phyloP scores from a whole-genome alignment of 164 flowering plant genomes.

The Stephania yunnanensis region DNA sequence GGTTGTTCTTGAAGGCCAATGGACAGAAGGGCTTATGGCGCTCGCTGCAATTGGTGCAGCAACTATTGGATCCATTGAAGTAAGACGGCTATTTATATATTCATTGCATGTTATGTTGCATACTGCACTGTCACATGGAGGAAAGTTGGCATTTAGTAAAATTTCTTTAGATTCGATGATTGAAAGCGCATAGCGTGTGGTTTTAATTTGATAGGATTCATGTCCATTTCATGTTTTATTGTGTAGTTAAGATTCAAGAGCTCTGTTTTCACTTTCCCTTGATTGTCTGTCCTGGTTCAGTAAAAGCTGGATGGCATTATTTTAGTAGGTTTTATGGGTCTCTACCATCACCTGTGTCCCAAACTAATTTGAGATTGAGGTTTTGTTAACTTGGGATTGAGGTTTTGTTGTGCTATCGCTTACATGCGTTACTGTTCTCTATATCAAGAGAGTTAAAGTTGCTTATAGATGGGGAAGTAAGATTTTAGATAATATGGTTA shows the following conservation, averaged over 20 bases:
- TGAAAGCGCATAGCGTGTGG: neutral
- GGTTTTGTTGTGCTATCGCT: too few relatives aligned
- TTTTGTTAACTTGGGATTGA: too few relatives aligned
- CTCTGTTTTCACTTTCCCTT: neutral
- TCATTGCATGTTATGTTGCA: neutral
- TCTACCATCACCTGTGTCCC: too few relatives aligned
- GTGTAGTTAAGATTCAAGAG: neutral
- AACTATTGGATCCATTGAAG: constrained; percentile 92
- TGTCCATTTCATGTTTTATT: neutral
- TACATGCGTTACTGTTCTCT: too few relatives aligned
- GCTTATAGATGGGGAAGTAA: too few relatives aligned
- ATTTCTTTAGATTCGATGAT: neutral
- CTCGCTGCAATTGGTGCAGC: constrained; percentile 95
- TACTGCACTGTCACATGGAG: neutral
- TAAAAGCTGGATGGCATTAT: too few relatives aligned
- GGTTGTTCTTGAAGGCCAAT: constrained; percentile 95
- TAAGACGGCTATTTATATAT: constrained; percentile 13
- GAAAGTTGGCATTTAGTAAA: neutral
- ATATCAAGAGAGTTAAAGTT: too few relatives aligned
- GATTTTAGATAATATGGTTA: too few relatives aligned
- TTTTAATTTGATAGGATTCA: neutral
- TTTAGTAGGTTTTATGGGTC: neutral
- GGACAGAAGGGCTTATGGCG: constrained; percentile 89
- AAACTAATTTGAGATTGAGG: too few relatives aligned
- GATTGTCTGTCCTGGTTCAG: too few relatives aligned